Percentiles rank a stretch among this genome's conserved stretches.
Conservation (phyloP, 2,329 filamentous ascomycete species). For the Apiospora aurea region DNA sequence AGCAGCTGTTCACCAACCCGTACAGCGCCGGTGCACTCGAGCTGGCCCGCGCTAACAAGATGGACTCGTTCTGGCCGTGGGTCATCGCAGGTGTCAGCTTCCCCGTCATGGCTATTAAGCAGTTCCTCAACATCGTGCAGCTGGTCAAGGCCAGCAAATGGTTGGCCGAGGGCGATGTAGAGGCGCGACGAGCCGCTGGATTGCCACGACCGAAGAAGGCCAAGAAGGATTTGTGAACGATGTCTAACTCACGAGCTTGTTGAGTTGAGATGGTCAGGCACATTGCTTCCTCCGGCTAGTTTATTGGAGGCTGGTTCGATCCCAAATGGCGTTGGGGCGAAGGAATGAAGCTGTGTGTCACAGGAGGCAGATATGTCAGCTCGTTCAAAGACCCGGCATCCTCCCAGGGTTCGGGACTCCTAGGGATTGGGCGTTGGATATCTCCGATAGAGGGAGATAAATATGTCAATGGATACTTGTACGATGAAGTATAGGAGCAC, state of each 20-base stretch:
- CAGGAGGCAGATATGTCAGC: not conserved
- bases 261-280: not conserved
- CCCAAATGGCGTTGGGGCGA: not conserved
- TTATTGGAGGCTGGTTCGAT: not conserved
- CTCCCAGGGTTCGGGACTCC: not conserved
- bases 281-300: not conserved
- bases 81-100: constrained; percentile 80
- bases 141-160: constrained; percentile 91
- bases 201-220: constrained; percentile 52
- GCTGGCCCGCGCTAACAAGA: constrained; percentile 92
- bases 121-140: constrained; percentile 93
- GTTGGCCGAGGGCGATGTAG: constrained; percentile 89
- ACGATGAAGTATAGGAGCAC: not conserved
- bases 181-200: constrained; percentile 64
- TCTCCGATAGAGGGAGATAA: not conserved
- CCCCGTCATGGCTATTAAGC: constrained; percentile 90
- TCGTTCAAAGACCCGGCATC: not conserved
- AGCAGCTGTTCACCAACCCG: constrained; percentile 83
- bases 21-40: constrained; percentile 94
- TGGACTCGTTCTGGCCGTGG: constrained; percentile 73
- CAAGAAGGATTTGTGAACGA: constrained; percentile 31
- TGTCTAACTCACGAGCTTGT: not conserved
- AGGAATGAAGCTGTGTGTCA: not conserved
- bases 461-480: not conserved
- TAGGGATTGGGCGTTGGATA: not conserved